phyloP scores from a whole-genome alignment of 805 yeast species.

The Kazachstania bromeliacearum region DNA sequence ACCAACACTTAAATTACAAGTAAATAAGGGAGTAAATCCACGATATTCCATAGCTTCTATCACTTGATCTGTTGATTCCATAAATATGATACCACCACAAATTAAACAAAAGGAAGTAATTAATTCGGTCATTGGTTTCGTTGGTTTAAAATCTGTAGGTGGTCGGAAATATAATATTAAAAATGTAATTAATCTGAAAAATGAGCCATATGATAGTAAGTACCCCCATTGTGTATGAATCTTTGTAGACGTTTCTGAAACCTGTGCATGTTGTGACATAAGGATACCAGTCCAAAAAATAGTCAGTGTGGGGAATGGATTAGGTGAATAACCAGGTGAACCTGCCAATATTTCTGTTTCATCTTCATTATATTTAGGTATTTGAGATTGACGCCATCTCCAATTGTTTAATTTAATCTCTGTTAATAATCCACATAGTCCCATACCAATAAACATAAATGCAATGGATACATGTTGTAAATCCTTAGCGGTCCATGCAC shows the following conservation, averaged over 20 bases:
- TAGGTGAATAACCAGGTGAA: constrained; percentile 75
- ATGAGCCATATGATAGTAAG: constrained; percentile 71
- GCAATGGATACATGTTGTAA: constrained; percentile 87
- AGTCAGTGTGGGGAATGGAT: constrained; percentile 89
- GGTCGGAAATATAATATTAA: constrained; percentile 40
- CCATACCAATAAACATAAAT: constrained; percentile 84
- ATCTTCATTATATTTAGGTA: constrained; percentile 5
- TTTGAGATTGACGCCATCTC: constrained; percentile 40
- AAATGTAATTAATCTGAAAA: constrained; percentile 61
- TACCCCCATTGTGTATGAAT: constrained; percentile 93
- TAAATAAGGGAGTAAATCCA: constrained; percentile 83
- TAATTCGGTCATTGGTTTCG: constrained; percentile 81
- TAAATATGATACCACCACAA: constrained; percentile 84
- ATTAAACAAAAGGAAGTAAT: constrained; percentile 69
- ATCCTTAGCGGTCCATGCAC: constrained; percentile 83
- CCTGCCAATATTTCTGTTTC: constrained; percentile 26
- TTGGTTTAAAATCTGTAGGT: constrained; percentile 34
- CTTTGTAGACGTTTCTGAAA: constrained; percentile 62
- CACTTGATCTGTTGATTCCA: constrained; percentile 84
- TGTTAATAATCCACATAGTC: constrained; percentile 78
- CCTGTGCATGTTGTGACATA: constrained; percentile 92
- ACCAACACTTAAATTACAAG: constrained; percentile 80
- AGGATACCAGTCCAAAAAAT: constrained; percentile 94
- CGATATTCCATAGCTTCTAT: constrained; percentile 73
- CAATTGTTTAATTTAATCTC: constrained; percentile 59